Evolutionary conservation across 1,139 yeast genomes (phyloP).

Genomic region (Blastobotrys persicus): DNA sequence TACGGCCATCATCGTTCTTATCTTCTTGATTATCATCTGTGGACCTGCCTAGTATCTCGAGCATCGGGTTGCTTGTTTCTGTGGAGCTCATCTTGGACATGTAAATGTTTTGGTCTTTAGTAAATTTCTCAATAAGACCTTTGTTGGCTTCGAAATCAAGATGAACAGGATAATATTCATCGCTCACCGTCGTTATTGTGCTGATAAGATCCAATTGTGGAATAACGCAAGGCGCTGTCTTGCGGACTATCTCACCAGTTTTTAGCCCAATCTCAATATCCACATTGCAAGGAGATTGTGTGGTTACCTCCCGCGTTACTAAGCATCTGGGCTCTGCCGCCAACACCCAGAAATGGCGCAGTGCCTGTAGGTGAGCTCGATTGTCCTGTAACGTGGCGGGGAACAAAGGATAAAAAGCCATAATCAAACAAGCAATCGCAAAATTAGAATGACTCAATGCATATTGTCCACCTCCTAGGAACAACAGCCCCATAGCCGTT

Average conservation of each 20-base stretch:
- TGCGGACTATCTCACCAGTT: conserved; percentile 36
- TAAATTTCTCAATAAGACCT: neutral
- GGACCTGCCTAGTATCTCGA: conserved; percentile 8
- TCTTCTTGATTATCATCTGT: conserved; percentile 1
- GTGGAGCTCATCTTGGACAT: conserved; percentile 3
- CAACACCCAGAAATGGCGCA: conserved; percentile 89
- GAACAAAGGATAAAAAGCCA: conserved; percentile 72
- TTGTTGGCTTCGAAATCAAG: conserved; percentile 37
- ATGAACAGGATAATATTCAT: conserved; percentile 46
- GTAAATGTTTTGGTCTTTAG: conserved; percentile 3
- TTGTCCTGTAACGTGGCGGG: conserved; percentile 44
- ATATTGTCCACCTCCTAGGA: conserved; percentile 90
- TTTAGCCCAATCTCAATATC: conserved; percentile 48
- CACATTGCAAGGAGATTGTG: conserved; percentile 42
- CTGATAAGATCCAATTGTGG: conserved; percentile 56
- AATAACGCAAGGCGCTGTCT: conserved; percentile 61
- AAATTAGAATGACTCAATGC: conserved; percentile 66
- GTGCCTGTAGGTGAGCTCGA: conserved; percentile 74
- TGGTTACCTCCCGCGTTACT: conserved; percentile 65
- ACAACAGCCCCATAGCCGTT: conserved; percentile 81
- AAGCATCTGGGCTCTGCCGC: conserved; percentile 81
- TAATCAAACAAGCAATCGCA: conserved; percentile 69
- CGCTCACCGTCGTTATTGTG: conserved; percentile 44
- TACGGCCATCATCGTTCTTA: neutral
- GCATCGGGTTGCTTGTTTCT: conserved; percentile 1